Evolutionary conservation across 805 yeast species (phyloP).

Genomic region (Saccharomycopsis microspora): DNA sequence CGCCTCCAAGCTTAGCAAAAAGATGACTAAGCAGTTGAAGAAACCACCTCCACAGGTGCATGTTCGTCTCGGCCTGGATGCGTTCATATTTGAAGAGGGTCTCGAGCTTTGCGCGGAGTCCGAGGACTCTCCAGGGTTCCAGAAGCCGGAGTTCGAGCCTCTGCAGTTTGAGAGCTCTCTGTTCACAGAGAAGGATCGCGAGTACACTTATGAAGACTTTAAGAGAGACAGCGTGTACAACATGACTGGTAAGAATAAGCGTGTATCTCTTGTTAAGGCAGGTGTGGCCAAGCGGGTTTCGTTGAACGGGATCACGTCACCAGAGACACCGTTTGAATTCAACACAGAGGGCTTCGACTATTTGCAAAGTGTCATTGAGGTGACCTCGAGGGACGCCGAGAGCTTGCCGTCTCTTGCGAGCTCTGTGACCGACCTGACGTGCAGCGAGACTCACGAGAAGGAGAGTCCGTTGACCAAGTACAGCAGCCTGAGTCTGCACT

Average conservation of each 20-base stretch:
- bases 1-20: too few relatives aligned
- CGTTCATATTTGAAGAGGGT: too few relatives aligned
- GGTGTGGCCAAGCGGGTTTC: neutral
- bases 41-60: too few relatives aligned
- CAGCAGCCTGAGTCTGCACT: neutral
- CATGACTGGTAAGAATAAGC: neutral
- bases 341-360: slow-evolving; percentile 6
- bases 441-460: neutral
- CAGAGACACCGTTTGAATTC: slow-evolving; percentile 7
- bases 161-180: too few relatives aligned
- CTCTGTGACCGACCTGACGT: neutral
- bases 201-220: slow-evolving; percentile 2
- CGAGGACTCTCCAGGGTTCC: neutral
- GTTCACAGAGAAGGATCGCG: neutral
- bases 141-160: neutral
- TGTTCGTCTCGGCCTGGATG: too few relatives aligned
- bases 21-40: too few relatives aligned
- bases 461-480: neutral
- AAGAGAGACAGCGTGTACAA: neutral
- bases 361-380: slow-evolving; percentile 10
- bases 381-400: neutral
- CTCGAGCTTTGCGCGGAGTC: neutral
- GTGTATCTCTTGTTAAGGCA: neutral
- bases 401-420: neutral
- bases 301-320: neutral